Evolutionary conservation across 106 monocot genomes (phyloP).

Genomic region (Vanilla planifolia): DNA sequence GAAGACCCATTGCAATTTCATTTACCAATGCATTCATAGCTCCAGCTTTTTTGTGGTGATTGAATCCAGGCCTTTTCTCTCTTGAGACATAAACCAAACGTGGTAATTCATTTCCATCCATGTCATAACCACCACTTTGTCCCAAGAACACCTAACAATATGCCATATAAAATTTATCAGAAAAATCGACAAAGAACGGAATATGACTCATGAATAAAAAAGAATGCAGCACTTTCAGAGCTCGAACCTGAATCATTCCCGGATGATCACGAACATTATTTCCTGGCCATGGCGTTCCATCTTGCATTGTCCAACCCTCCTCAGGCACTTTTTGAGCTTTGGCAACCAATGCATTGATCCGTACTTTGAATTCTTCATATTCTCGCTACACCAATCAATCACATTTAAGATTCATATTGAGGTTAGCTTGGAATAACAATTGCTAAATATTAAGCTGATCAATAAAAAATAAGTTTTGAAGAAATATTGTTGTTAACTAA

Average conservation of each 20-base stretch:
- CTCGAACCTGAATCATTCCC: constrained; percentile 79
- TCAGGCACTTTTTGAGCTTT: constrained; percentile 81
- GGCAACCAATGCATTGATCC: constrained; percentile 83
- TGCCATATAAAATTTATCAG: neutral
- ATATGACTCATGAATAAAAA: too few relatives aligned
- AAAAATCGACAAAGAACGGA: neutral
- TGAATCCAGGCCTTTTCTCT: constrained; percentile 30
- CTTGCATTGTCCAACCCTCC: constrained; percentile 94
- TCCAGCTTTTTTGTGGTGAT: constrained; percentile 31
- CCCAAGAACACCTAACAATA: constrained; percentile 22
- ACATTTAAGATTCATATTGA: constrained; percentile 1
- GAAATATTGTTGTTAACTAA: too few relatives aligned
- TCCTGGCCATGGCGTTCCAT: constrained; percentile 88
- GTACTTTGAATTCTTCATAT: constrained; percentile 83
- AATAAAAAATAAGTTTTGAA: too few relatives aligned
- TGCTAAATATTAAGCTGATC: too few relatives aligned
- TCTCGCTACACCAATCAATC: constrained; percentile 49
- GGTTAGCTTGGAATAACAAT: too few relatives aligned
- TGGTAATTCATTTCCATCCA: constrained; percentile 27
- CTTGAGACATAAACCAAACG: constrained; percentile 30
- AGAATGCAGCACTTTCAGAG: too few relatives aligned
- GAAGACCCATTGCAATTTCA: too few relatives aligned
- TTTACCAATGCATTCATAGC: constrained; percentile 31
- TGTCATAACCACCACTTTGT: constrained; percentile 28
- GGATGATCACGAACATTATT: constrained; percentile 88